These are phyloP conservation scores for Ambrosia artemisiifolia DNA, from an alignment of 129 eudicot species.

Conservation along the genomic window DNA sequence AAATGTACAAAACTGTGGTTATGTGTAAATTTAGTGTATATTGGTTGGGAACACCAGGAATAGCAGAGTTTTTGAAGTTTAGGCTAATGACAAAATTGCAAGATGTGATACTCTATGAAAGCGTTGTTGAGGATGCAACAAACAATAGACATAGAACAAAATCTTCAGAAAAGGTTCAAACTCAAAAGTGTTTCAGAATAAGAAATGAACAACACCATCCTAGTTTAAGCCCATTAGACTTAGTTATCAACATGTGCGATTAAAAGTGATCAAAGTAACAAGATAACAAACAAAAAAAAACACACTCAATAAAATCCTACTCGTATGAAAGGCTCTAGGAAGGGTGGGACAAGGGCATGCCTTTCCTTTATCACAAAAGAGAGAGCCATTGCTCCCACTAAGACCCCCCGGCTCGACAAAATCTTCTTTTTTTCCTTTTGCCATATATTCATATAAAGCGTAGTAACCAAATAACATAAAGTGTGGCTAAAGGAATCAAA, in stretches of 20 bases:
- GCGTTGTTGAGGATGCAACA: neutral
- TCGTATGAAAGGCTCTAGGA: too few species aligned
- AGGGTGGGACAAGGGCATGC: too few species aligned
- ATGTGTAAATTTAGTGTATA: neutral
- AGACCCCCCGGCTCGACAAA: too few species aligned
- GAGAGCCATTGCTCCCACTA: too few species aligned
- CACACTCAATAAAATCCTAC: neutral
- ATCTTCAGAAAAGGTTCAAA: neutral
- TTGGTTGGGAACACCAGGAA: neutral
- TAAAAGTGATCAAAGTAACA: neutral
- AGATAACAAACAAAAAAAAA: neutral
- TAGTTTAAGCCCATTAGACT: neutral
- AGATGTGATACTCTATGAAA: neutral
- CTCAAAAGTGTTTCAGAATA: neutral
- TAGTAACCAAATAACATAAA: too few species aligned
- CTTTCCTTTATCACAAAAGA: too few species aligned
- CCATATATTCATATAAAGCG: too few species aligned
- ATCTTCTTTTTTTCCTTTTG: too few species aligned
- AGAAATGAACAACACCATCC: neutral
- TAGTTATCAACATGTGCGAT: neutral
- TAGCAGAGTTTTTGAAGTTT: neutral
- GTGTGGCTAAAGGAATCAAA: too few species aligned
- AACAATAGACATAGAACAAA: neutral
- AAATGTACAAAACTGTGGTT: too few species aligned
- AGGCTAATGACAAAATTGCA: neutral